A percentile compares a stretch with the other conserved stretches of the same genome.
Evolutionary conservation across 192 early-diverging fungal species (phyloP).

Genomic region (Obelidium mucronatum): DNA sequence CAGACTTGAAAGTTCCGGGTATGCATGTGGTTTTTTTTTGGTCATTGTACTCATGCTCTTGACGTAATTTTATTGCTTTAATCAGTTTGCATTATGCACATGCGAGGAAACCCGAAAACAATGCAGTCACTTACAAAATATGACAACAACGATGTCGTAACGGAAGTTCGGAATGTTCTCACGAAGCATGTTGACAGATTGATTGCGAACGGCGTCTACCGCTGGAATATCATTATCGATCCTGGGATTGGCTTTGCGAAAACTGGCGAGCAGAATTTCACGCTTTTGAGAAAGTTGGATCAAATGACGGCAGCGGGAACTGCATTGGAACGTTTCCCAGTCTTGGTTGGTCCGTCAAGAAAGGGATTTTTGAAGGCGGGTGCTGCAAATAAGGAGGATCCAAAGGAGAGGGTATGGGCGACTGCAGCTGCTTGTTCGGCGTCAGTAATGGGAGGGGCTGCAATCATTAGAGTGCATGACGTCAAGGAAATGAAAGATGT

Average conservation of each 20-base stretch:
- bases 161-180: conserved; percentile 75
- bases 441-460: conserved; percentile 44
- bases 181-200: conserved; percentile 71
- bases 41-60: neutral
- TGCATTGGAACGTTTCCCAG: conserved; percentile 75
- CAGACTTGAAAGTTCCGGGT: conserved; percentile 75
- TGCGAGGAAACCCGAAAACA: conserved; percentile 92
- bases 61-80: neutral
- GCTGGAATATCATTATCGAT: conserved; percentile 98
- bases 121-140: conserved; percentile 83
- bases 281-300: conserved; percentile 77
- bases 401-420: conserved; percentile 56
- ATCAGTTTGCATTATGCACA: conserved; percentile 91
- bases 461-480: conserved; percentile 93
- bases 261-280: conserved; percentile 83
- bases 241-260: conserved; percentile 99
- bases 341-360: conserved; percentile 88
- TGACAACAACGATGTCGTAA: conserved; percentile 76
- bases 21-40: neutral
- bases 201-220: conserved; percentile 78
- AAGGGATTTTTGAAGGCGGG: conserved; percentile 92
- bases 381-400: conserved; percentile 63
- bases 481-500: conserved; percentile 94
- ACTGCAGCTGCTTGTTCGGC: conserved; percentile 38
- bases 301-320: conserved; percentile 50